Evolutionary conservation across 768 basidiomycete species (phyloP).

Genomic region (Rhizopogon vulgaris): DNA sequence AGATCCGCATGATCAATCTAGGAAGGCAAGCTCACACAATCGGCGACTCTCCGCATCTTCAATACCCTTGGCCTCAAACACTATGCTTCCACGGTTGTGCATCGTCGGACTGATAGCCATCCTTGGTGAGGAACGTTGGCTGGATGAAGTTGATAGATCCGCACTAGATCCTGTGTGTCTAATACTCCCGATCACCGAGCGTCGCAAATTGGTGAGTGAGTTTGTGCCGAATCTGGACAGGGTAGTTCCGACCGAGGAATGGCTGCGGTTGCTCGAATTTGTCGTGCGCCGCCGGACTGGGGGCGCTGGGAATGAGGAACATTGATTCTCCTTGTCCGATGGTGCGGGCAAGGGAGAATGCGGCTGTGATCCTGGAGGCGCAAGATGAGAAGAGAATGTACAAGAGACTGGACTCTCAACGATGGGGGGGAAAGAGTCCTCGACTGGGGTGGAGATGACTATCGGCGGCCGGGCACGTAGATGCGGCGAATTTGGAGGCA

Average conservation of each 20-base stretch:
- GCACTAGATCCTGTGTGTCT: conserved; percentile 14
- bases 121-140: conserved; percentile 23
- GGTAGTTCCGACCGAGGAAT: neutral
- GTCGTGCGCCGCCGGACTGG: conserved; percentile 13
- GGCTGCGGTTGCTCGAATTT: conserved; percentile 11
- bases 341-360: conserved; percentile 6
- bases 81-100: conserved; percentile 52
- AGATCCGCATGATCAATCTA: conserved; percentile 25
- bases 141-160: conserved; percentile 35
- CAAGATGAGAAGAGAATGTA: conserved; percentile 15
- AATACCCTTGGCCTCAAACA: conserved; percentile 46
- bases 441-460: conserved; percentile 15
- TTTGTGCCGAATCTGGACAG: conserved; percentile 27
- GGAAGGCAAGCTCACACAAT: conserved; percentile 68
- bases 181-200: conserved; percentile 35
- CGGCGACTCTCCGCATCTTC: conserved; percentile 64
- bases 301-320: neutral
- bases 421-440: conserved; percentile 6
- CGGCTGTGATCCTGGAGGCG: conserved; percentile 10
- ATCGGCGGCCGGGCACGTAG: conserved; percentile 2
- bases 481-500: conserved; percentile 10
- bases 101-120: conserved; percentile 51
- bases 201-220: conserved; percentile 40
- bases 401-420: conserved; percentile 21
- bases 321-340: conserved; percentile 11